phyloP scores from a whole-genome alignment of 306 rosid species.

The Cicer yamashitae region DNA sequence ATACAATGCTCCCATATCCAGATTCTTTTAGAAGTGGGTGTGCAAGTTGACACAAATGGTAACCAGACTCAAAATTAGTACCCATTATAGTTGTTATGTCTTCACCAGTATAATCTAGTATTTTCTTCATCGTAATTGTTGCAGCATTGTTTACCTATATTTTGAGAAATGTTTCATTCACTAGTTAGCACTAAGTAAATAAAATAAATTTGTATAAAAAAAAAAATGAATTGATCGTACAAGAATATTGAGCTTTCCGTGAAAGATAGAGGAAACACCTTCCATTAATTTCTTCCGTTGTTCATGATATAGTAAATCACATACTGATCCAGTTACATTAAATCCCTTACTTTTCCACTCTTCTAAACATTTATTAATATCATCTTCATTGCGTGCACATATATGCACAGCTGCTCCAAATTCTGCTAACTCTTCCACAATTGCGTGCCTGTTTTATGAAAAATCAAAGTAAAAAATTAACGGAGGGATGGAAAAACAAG shows the following conservation, averaged over 20 bases:
- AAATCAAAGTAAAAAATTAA: no score
- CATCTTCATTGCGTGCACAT: conserved; percentile 45
- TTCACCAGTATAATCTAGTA: conserved; percentile 23
- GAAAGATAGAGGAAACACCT: conserved; percentile 24
- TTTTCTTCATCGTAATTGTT: background rate
- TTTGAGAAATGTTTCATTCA: no score
- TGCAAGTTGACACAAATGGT: conserved; percentile 51
- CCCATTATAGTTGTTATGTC: conserved; percentile 38
- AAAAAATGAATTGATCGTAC: background rate
- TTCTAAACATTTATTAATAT: conserved; percentile 42
- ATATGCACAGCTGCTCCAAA: conserved; percentile 52
- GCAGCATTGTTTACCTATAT: conserved; percentile 51
- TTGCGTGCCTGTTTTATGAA: conserved; percentile 10
- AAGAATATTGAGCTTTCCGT: conserved; percentile 51
- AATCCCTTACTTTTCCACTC: conserved; percentile 48
- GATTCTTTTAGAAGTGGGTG: conserved; percentile 49
- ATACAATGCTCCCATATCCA: conserved; percentile 45
- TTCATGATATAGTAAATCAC: conserved; percentile 30
- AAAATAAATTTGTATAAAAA: no score
- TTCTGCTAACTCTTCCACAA: conserved; percentile 50
- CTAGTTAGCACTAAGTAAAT: no score
- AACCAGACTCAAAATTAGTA: conserved; percentile 45
- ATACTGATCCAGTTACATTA: conserved; percentile 43
- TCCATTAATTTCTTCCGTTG: conserved; percentile 44
- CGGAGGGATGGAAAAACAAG: no score